Evolutionary conservation across 306 rosid species (phyloP), one percentile per base, ranked within the genome.

Genomic region (Ormosia emarginata): DNA sequence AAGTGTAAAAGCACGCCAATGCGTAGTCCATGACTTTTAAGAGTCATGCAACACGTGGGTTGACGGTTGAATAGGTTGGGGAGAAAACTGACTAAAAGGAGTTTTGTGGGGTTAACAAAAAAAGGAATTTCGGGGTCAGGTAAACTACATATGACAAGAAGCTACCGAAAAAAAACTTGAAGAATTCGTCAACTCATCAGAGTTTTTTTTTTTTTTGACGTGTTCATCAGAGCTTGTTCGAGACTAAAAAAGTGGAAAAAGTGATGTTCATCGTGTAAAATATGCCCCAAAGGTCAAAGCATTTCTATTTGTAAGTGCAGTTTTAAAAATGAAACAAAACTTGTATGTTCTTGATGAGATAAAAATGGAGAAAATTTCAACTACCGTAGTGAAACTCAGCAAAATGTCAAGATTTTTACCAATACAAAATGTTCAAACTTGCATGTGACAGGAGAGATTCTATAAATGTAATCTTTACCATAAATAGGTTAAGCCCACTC

Each of bases 1-100:
- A n/a, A n/a, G n/a, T n/a, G n/a, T n/a, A n/a, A n/a, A n/a, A n/a
- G n/a, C n/a, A n/a, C n/a, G 63, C 3, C 64, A 33, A 12, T 18
- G 18, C 1, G 11, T 30, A 0, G 33, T 33, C 13, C 59, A 6
- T 3, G 62, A 15, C 8, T 32, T 73, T 4, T 46, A 34, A 3
- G 12, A 43, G 66, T 77, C 74, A 7, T 33, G 18, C 56, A 43
- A 59, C 73, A 72, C 85, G 75, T 52, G 68, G 74, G 64, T 49
- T 58, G 79, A 49, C 39, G 74, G 64, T 49, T 58, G 79, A 49
- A 62, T 62, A 1, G 44, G 63, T 33, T 1, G 67, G n/a, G 29
- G 63, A 72, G 36, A 64, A 30, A 40, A 12, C 43, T 3, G 7
- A 37, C n/a, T 71, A n/a, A 4, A 50, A 13, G 40, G 13, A 39